Percentiles rank a stretch among this genome's conserved stretches.
Conservation (phyloP, 495 filamentous ascomycete species). For the Talaromyces stipitatus region DNA sequence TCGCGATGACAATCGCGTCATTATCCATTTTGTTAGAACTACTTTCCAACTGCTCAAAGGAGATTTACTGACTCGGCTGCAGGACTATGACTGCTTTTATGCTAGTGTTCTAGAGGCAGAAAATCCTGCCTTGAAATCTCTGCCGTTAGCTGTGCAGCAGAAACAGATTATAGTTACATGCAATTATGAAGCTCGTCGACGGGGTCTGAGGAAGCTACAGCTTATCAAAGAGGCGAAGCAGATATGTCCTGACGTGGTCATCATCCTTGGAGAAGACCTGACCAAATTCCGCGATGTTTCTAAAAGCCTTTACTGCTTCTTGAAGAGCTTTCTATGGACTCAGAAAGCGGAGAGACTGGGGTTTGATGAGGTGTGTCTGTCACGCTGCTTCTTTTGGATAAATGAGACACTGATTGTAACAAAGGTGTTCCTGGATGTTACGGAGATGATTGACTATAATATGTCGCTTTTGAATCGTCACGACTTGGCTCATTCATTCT, state of each 20-base stretch:
- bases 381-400: neutral
- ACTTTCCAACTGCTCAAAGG: constrained; percentile 5
- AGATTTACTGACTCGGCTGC: neutral
- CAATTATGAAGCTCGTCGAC: constrained; percentile 78
- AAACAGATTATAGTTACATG: constrained; percentile 93
- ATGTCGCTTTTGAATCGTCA: constrained; percentile 57
- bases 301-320: constrained; percentile 65
- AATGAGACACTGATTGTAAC: neutral
- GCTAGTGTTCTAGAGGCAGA: constrained; percentile 80
- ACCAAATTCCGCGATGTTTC: constrained; percentile 79
- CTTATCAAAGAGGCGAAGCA: constrained; percentile 73
- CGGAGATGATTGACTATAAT: constrained; percentile 80
- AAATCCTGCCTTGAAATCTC: constrained; percentile 60
- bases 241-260: constrained; percentile 74
- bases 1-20: constrained; percentile 58
- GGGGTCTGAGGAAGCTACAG: constrained; percentile 77
- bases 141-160: constrained; percentile 70
- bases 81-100: constrained; percentile 95
- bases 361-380: constrained; percentile 63
- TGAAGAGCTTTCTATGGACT: constrained; percentile 66
- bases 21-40: constrained; percentile 68
- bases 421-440: constrained; percentile 66
- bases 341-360: constrained; percentile 70
- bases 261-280: constrained; percentile 82
- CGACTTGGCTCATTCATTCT: constrained; percentile 62